Evolutionary conservation across 1,139 yeast genomes (phyloP).

Genomic region (Candida sojae): DNA sequence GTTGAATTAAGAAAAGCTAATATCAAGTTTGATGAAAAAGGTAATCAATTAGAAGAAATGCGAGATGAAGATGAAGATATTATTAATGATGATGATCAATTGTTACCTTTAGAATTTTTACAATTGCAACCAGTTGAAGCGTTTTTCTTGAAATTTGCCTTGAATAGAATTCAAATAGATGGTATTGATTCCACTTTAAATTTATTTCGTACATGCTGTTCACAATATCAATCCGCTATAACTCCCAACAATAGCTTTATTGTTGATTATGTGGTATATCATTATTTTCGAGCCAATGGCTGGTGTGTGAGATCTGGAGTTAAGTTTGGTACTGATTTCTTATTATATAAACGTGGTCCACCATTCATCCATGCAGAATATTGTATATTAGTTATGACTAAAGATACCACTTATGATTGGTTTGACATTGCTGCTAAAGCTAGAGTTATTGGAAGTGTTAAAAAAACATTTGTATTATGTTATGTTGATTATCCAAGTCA

Average conservation of each 20-base stretch:
- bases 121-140: constrained; percentile 80
- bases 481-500: constrained; percentile 59
- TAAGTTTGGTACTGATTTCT: constrained; percentile 83
- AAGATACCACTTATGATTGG: constrained; percentile 48
- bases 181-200: constrained; percentile 17
- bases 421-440: constrained; percentile 65
- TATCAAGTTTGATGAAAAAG: constrained; percentile 12
- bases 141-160: constrained; percentile 59
- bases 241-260: constrained; percentile 43
- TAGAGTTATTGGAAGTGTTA: constrained; percentile 86
- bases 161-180: constrained; percentile 40
- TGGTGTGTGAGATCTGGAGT: constrained; percentile 95
- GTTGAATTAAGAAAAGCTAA: constrained; percentile 22
- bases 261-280: constrained; percentile 71
- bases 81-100: constrained; percentile 37
- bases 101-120: constrained; percentile 57
- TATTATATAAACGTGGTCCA: constrained; percentile 87
- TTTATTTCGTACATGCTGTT: constrained; percentile 30
- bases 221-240: constrained; percentile 7
- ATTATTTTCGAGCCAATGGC: constrained; percentile 83
- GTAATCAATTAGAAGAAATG: constrained; percentile 9
- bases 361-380: constrained; percentile 94
- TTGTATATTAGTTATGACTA: constrained; percentile 56
- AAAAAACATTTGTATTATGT: constrained; percentile 70
- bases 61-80: constrained; percentile 13